Percentiles rank a stretch among this genome's conserved stretches.
phyloP scores from a whole-genome alignment of 306 rosid genomes.

The Adenanthera pavonina region DNA sequence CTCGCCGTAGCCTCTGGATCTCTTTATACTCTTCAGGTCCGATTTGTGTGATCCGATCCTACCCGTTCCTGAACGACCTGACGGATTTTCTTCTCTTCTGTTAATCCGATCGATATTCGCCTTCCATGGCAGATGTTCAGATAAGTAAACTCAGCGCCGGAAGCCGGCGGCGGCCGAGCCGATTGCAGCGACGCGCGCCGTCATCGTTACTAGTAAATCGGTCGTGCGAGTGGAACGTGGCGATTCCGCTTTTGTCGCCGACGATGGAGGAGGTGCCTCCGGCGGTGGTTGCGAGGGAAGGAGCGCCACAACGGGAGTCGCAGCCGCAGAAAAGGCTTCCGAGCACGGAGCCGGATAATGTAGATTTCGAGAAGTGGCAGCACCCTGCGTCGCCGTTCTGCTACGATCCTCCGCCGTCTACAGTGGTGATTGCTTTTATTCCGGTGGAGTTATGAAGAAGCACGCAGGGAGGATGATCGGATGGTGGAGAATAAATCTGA shows the following conservation, averaged over 20 bases:
- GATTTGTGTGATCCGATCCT: not conserved
- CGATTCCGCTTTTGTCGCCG: conserved; percentile 85
- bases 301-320: conserved; percentile 28
- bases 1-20: not conserved
- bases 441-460: conserved; percentile 42
- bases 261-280: conserved; percentile 41
- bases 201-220: conserved; percentile 67
- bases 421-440: conserved; percentile 55
- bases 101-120: not conserved
- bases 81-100: not conserved
- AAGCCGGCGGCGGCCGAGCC: conserved; percentile 56
- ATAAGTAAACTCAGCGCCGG: conserved; percentile 33
- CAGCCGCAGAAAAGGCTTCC: conserved; percentile 36
- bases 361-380: conserved; percentile 79
- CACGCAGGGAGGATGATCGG: not conserved
- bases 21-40: not conserved
- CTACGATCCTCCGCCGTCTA: conserved; percentile 49
- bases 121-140: conserved; percentile 61
- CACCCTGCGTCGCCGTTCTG: conserved; percentile 92
- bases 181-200: conserved; percentile 85
- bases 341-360: conserved; percentile 46
- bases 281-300: conserved; percentile 40
- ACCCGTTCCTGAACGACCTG: not conserved
- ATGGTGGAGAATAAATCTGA: conserved; percentile 1
- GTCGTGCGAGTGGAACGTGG: conserved; percentile 72